Percentiles rank a stretch among this genome's conserved stretches.
Conservation (phyloP, 2,329 filamentous ascomycete genomes). For the Colletotrichum sublineola region DNA sequence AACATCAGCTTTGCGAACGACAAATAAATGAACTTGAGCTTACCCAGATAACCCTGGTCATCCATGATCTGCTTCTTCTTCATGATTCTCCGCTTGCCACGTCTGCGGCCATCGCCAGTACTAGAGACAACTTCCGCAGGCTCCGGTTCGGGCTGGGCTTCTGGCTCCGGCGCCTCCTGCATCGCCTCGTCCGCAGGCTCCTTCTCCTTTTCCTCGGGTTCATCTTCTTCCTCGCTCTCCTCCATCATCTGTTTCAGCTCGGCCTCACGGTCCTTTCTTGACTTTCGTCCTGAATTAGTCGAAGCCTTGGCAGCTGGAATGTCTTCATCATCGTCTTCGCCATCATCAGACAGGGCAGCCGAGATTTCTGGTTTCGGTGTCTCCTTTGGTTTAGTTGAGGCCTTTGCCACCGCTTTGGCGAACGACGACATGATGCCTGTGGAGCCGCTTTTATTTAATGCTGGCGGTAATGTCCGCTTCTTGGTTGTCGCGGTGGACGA, state of each 20-base stretch:
- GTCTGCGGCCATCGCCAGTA: slow-evolving; percentile 71
- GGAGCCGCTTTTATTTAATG: slow-evolving; percentile 71
- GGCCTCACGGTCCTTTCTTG: slow-evolving; percentile 74
- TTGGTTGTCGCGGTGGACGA: slow-evolving; percentile 56
- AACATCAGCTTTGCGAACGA: slow-evolving; percentile 31
- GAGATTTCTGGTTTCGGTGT: slow-evolving; percentile 22
- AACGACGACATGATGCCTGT: slow-evolving; percentile 81
- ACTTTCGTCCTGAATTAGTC: slow-evolving; percentile 52
- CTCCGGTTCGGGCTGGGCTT: slow-evolving; percentile 57
- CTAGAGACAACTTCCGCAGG: slow-evolving; percentile 67
- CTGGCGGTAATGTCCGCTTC: slow-evolving; percentile 50
- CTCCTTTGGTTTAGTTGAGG: slow-evolving; percentile 39
- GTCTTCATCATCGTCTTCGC: slow-evolving; percentile 68
- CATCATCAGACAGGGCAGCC: slow-evolving; percentile 63
- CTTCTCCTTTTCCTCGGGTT: slow-evolving; percentile 68
- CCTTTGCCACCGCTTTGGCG: slow-evolving; percentile 67
- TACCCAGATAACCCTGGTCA: slow-evolving; percentile 90
- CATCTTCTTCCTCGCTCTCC: slow-evolving; percentile 72
- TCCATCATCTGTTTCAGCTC: slow-evolving; percentile 83
- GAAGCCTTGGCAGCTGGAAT: slow-evolving; percentile 57
- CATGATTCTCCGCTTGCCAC: slow-evolving; percentile 84
- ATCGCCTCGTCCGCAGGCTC: slow-evolving; percentile 56
- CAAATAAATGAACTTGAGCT: slow-evolving; percentile 48
- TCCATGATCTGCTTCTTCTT: slow-evolving; percentile 91
- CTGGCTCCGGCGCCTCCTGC: slow-evolving; percentile 55